Base-by-base conservation (phyloP, 352 stramenopile genomes). In the Globisporangium solare region DNA sequence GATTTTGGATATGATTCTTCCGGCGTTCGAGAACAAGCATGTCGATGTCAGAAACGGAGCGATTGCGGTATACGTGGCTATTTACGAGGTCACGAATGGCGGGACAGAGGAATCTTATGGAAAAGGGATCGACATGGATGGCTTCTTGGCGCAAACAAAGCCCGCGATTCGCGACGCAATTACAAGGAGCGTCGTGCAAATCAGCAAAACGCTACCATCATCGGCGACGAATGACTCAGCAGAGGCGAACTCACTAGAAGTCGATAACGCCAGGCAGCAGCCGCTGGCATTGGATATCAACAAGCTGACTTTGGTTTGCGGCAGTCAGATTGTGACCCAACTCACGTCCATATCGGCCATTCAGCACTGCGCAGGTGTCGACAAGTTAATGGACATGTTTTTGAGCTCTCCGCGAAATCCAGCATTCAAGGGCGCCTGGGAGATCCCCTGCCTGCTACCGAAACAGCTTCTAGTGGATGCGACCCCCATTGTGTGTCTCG, bases 21-120 rank as follows among this genome's bases (percentile, higher is more conserved):
- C 71, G 0, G 78, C 77, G 2, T 70, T 93, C 21, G 83, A 90
- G 31, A 91, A 90, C 70, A 93, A 93, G 37, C 83, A 93, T 52
- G 81, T 93, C 5, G 83, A 93, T 22, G 75, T 93, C 1, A 77
- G 81, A 1, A 93, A 83, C 32, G 81, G 69, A 0, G 83, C 83
- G 0, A 85, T 90, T 15, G 64, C 73, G 0, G 80, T 76, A 7
- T 93, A 92, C 51, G 66, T 69, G 0, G 74, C 71, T 1, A 84
- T 93, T 12, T 93, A 90, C 53, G 80, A 93, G 54, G 68, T 77
- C 27, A 86, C 75, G 3, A 85, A 84, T 24, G 76, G 78, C 2
- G 75, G 71, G 0, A 61, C 64, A 0, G 64, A 66, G 17, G 47
- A 58, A 13, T 56, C 55, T 0, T 79, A 77, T 32, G 66, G 71